Conservation (phyloP, 306 rosid genomes). For the Ormosia emarginata region DNA sequence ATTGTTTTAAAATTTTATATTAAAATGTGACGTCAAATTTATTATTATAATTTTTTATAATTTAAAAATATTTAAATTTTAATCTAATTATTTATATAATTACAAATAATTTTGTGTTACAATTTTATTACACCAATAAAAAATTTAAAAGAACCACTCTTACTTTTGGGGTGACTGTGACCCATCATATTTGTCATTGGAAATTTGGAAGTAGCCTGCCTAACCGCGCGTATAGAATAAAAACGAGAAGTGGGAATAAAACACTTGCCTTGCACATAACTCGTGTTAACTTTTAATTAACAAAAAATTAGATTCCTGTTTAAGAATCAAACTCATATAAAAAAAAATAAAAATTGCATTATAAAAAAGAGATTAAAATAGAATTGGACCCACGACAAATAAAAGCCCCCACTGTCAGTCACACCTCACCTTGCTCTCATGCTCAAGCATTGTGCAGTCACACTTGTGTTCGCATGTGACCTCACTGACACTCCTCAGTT, state of each 20-base stretch:
- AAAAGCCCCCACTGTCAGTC: not conserved
- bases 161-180: no score
- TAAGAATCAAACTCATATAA: not conserved
- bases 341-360: not conserved
- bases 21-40: no score
- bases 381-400: not conserved
- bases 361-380: no score
- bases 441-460: not conserved
- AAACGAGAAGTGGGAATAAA: not conserved
- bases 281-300: not conserved
- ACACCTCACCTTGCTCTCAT: not conserved
- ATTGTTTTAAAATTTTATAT: no score
- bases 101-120: no score
- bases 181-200: no score
- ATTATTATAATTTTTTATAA: no score
- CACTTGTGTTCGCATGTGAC: slow-evolving; percentile 31
- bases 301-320: not conserved
- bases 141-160: no score
- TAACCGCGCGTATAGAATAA: not conserved
- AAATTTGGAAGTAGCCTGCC: not conserved
- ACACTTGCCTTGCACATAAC: not conserved
- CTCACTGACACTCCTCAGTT: slow-evolving; percentile 28
- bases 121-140: no score
- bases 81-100: no score
- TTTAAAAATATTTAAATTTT: no score